phyloP scores from a whole-genome alignment of 2,329 filamentous ascomycete species.

The Fusarium musae region DNA sequence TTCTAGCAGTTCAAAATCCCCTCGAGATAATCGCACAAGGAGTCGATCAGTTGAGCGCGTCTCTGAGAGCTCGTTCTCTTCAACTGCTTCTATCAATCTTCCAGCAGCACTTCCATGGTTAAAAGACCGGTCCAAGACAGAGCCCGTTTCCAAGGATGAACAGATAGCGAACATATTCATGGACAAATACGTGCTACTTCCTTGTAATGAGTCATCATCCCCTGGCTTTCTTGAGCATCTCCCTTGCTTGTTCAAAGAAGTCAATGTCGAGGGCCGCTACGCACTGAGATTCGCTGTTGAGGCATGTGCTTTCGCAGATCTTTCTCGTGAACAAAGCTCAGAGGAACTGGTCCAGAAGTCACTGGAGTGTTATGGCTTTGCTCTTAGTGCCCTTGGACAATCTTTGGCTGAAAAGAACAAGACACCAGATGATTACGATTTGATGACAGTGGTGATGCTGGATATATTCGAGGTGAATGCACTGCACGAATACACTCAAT shows the following conservation, averaged over 20 bases:
- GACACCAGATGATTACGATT: conserved; percentile 52
- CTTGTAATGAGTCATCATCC: conserved; percentile 49
- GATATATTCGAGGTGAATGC: conserved; percentile 53
- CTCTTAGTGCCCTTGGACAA: conserved; percentile 48
- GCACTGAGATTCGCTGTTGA: conserved; percentile 53
- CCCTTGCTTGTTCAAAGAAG: conserved; percentile 52
- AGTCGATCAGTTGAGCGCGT: conserved; percentile 27
- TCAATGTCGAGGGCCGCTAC: conserved; percentile 50
- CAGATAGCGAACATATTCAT: conserved; percentile 48
- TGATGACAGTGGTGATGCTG: conserved; percentile 54
- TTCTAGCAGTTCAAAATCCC: neutral
- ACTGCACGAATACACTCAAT: too few species aligned
- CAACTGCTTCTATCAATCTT: neutral
- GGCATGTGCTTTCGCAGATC: conserved; percentile 50
- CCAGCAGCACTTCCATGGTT: conserved; percentile 40
- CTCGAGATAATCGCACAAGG: conserved; percentile 11
- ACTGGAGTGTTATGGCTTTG: conserved; percentile 50
- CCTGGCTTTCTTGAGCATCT: conserved; percentile 55
- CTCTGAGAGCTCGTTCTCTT: neutral
- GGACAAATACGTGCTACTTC: conserved; percentile 53
- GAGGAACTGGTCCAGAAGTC: conserved; percentile 42
- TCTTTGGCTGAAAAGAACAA: conserved; percentile 48
- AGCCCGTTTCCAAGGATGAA: conserved; percentile 37
- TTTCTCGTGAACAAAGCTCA: conserved; percentile 42
- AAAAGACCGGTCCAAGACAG: conserved; percentile 11